These are phyloP conservation scores for Colletotrichum sansevieriae DNA, from an alignment of 2,329 filamentous ascomycete genomes.

Conservation along the genomic window DNA sequence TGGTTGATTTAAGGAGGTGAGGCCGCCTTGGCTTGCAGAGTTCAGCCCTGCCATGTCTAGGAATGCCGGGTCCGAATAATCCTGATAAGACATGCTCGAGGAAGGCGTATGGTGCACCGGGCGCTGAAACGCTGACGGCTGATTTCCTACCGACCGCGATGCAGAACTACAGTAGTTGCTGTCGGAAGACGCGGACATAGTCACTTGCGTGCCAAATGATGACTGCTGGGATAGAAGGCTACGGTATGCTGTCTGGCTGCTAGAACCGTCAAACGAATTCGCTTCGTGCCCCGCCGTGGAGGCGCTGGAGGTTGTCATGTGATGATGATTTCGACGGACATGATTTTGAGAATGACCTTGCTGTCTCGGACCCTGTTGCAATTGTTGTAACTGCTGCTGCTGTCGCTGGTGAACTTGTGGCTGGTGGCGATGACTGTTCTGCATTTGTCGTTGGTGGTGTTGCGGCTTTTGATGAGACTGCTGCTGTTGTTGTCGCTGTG, in stretches of 20 bases:
- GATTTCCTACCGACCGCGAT: constrained; percentile 11
- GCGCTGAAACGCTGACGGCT: constrained; percentile 24
- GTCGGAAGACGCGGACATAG: constrained; percentile 1
- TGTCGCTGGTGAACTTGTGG: not conserved
- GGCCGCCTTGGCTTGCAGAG: constrained; percentile 22
- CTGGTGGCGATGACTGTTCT: not conserved
- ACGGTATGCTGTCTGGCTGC: constrained; percentile 7
- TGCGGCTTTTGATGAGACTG: not conserved
- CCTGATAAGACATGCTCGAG: constrained; percentile 23
- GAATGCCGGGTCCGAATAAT: constrained; percentile 33
- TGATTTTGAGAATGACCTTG: not conserved
- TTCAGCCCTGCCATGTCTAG: constrained; percentile 29
- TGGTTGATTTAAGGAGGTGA: constrained; percentile 11
- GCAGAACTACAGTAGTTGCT: not conserved
- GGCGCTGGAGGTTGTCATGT: constrained; percentile 13
- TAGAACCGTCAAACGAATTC: constrained; percentile 4
- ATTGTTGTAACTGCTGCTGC: constrained; percentile 44
- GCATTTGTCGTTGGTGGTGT: not conserved
- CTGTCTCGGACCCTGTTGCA: not conserved
- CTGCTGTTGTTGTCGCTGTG: constrained; percentile 44
- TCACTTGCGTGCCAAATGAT: constrained; percentile 15
- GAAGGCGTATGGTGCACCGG: constrained; percentile 4
- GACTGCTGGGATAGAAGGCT: constrained; percentile 18
- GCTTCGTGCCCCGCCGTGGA: constrained; percentile 10
- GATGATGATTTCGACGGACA: constrained; percentile 39